Conservation (phyloP, 2,329 filamentous ascomycete genomes). For the Plectosphaerella sp. region DNA sequence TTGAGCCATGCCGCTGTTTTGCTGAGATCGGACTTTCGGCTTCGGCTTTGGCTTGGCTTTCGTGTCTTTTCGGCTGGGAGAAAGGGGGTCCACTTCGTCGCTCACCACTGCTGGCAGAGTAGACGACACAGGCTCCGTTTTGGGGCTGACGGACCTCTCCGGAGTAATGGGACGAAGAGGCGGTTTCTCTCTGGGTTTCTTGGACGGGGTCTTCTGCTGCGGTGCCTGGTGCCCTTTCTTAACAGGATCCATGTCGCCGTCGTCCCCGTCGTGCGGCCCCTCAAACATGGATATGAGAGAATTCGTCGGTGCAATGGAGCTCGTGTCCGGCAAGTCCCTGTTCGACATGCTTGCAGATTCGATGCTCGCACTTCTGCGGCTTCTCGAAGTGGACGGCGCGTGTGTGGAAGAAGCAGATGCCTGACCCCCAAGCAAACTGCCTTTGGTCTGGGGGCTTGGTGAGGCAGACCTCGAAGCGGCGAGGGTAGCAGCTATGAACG, state of each 20-base stretch:
- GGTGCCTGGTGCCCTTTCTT: slow-evolving; percentile 19
- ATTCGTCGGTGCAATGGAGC: slow-evolving; percentile 56
- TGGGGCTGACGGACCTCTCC: slow-evolving; percentile 20
- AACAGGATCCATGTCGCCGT: slow-evolving; percentile 20
- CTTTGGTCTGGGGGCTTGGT: slow-evolving; percentile 9
- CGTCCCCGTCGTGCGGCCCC: slow-evolving; percentile 25
- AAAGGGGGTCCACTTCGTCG: neutral
- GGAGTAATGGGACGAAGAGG: slow-evolving; percentile 25
- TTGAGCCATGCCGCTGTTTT: too few relatives aligned
- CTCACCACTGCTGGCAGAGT: neutral
- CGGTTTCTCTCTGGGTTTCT: slow-evolving; percentile 8
- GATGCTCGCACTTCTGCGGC: slow-evolving; percentile 22
- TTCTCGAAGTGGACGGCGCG: slow-evolving; percentile 4
- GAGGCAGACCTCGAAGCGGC: slow-evolving; percentile 27
- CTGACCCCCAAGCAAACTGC: neutral
- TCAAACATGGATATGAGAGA: slow-evolving; percentile 69
- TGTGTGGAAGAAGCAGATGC: neutral
- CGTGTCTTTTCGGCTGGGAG: neutral
- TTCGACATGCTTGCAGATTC: slow-evolving; percentile 23
- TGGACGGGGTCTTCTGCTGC: neutral
- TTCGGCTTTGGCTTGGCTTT: slow-evolving; percentile 16
- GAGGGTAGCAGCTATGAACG: slow-evolving; percentile 56
- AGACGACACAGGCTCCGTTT: neutral
- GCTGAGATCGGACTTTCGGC: neutral
- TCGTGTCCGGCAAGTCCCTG: slow-evolving; percentile 44